Evolutionary conservation across 106 monocot genomes (phyloP).

Genomic region (Dendrobium chrysotoxum): DNA sequence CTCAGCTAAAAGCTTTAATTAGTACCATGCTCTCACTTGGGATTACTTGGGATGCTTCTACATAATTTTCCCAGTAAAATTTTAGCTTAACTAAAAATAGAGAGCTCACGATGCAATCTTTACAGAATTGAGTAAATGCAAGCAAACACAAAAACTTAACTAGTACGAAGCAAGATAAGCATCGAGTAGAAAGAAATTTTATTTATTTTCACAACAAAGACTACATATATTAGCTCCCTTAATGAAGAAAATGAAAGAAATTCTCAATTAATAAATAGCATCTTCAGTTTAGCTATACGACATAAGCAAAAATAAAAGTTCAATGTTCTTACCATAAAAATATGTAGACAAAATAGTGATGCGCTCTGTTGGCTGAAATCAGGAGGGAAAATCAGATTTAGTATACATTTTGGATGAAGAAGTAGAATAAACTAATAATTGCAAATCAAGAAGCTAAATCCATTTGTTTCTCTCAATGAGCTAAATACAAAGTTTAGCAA

Average conservation of each 20-base stretch:
- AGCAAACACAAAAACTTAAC: too few species aligned
- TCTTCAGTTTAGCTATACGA: background rate
- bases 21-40: too few species aligned
- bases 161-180: too few species aligned
- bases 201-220: background rate
- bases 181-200: background rate
- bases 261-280: background rate
- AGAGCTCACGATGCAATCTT: too few species aligned
- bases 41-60: too few species aligned
- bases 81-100: too few species aligned
- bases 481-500: too few species aligned
- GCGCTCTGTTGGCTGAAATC: slow-evolving; percentile 79
- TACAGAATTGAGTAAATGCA: too few species aligned
- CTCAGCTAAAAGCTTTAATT: too few species aligned
- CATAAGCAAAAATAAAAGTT: background rate
- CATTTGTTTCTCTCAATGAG: background rate
- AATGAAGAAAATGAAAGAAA: background rate
- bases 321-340: slow-evolving; percentile 70
- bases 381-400: slow-evolving; percentile 9
- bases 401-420: background rate
- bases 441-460: background rate
- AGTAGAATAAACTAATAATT: background rate
- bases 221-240: background rate
- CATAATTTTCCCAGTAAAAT: too few species aligned
- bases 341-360: slow-evolving; percentile 81